A percentile compares a stretch with the other conserved stretches of the same genome.
These are phyloP conservation scores for Pseudozyma flocculosa DNA, from an alignment of 1,284 basidiomycete genomes.

Conservation along the genomic window DNA sequence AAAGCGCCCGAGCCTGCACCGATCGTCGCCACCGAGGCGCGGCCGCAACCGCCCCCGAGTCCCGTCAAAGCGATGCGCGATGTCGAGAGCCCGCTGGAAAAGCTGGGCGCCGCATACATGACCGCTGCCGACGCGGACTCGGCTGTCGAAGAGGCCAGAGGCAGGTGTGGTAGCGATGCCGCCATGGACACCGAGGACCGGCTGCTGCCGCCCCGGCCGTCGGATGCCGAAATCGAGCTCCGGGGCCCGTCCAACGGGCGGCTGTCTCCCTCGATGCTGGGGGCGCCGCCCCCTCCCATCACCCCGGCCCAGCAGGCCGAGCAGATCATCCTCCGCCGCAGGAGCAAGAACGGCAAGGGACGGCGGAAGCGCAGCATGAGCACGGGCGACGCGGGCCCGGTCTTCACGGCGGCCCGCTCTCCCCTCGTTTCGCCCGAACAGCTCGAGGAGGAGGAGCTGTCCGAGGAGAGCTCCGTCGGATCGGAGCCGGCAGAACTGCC, in stretches of 20 bases:
- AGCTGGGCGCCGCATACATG: slow-evolving; percentile 19
- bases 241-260: background rate
- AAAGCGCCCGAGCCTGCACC: too few relatives aligned
- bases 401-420: slow-evolving; percentile 21
- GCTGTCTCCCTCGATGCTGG: slow-evolving; percentile 5
- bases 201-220: background rate
- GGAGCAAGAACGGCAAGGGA: slow-evolving; percentile 40
- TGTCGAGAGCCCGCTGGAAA: slow-evolving; percentile 38
- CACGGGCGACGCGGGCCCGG: slow-evolving; percentile 30
- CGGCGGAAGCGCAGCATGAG: slow-evolving; percentile 42
- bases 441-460: slow-evolving; percentile 2
- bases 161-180: too few relatives aligned
- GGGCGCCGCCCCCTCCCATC: slow-evolving; percentile 13
- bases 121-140: background rate
- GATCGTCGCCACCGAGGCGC: slow-evolving; percentile 15
- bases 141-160: too few relatives aligned
- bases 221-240: background rate
- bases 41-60: slow-evolving; percentile 34
- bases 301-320: slow-evolving; percentile 49
- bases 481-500: slow-evolving; percentile 23
- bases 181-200: too few relatives aligned
- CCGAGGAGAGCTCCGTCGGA: slow-evolving; percentile 1
- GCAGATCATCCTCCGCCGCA: slow-evolving; percentile 44
- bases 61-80: slow-evolving; percentile 27
- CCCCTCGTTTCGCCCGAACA: background rate